phyloP scores from a whole-genome alignment of 2,329 filamentous ascomycete species.

The Cercospora sp. region DNA sequence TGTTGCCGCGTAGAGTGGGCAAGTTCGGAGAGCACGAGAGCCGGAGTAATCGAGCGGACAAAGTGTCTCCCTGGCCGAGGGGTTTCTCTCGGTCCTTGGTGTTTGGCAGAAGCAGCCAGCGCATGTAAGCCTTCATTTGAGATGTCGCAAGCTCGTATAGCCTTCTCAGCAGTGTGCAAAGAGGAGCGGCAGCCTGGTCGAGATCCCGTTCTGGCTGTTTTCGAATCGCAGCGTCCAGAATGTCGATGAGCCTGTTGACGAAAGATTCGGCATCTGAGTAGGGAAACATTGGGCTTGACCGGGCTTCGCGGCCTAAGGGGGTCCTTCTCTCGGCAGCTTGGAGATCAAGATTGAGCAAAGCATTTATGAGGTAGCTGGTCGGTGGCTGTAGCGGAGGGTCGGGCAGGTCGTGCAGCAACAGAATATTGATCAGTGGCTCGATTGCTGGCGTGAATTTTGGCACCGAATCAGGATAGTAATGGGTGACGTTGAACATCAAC shows the following conservation, averaged over 20 bases:
- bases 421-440: constrained; percentile 67
- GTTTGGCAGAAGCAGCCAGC: constrained; percentile 69
- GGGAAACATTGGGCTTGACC: constrained; percentile 64
- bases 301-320: constrained; percentile 23
- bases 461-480: constrained; percentile 65
- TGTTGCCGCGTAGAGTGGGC: constrained; percentile 69
- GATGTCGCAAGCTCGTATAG: constrained; percentile 71
- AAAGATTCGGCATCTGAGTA: constrained; percentile 60
- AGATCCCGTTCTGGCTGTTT: constrained; percentile 68
- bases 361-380: constrained; percentile 72
- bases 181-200: constrained; percentile 62
- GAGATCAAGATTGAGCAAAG: constrained; percentile 75
- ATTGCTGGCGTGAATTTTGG: constrained; percentile 67
- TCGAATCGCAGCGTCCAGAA: constrained; percentile 67
- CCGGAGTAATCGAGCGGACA: constrained; percentile 74
- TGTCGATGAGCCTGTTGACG: constrained; percentile 64
- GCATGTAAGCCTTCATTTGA: constrained; percentile 62
- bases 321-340: constrained; percentile 38
- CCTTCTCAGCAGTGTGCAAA: constrained; percentile 67
- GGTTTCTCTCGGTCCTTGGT: constrained; percentile 73
- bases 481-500: constrained; percentile 83
- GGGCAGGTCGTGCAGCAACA: constrained; percentile 61
- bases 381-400: constrained; percentile 71
- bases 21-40: constrained; percentile 73
- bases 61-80: constrained; percentile 70